These are phyloP conservation scores for Hypoxylon lienhwacheense DNA, from an alignment of 495 filamentous ascomycete genomes.

Conservation along the genomic window DNA sequence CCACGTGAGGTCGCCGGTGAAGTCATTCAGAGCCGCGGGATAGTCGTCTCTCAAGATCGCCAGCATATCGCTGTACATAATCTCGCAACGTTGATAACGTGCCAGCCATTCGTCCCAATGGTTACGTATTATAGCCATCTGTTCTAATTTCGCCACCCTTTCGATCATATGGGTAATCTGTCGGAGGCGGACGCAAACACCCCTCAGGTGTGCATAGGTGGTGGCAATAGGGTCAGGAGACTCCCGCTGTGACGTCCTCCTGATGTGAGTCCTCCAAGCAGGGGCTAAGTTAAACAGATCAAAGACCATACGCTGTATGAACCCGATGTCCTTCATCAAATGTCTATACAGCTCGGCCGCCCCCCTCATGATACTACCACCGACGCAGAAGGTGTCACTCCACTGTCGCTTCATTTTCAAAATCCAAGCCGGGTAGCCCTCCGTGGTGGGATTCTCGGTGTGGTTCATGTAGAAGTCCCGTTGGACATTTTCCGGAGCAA, in stretches of 20 bases:
- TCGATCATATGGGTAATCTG: no score
- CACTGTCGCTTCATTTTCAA: not conserved
- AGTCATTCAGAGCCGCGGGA: not conserved
- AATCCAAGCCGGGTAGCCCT: not conserved
- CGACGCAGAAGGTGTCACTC: not conserved
- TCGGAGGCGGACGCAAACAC: no score
- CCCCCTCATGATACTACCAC: slow-evolving; percentile 10
- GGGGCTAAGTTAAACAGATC: slow-evolving; percentile 7
- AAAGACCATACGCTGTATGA: slow-evolving; percentile 19
- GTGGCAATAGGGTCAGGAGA: no score
- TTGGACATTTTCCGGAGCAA: not conserved
- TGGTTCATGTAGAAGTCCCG: not conserved
- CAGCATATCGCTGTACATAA: not conserved
- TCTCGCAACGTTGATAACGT: no score
- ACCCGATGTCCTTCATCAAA: slow-evolving; percentile 10
- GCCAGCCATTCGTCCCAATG: no score
- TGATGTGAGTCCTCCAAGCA: no score
- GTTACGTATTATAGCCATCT: no score
- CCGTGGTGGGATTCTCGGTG: not conserved
- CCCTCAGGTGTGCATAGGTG: no score
- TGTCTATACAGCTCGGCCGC: not conserved
- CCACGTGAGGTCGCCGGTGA: slow-evolving; percentile 15
- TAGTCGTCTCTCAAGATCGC: no score
- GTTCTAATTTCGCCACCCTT: no score
- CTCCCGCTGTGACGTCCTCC: no score